These are phyloP conservation scores for Singerocomus rubriflavus DNA, from an alignment of 1,284 basidiomycete species.

Conservation along the genomic window DNA sequence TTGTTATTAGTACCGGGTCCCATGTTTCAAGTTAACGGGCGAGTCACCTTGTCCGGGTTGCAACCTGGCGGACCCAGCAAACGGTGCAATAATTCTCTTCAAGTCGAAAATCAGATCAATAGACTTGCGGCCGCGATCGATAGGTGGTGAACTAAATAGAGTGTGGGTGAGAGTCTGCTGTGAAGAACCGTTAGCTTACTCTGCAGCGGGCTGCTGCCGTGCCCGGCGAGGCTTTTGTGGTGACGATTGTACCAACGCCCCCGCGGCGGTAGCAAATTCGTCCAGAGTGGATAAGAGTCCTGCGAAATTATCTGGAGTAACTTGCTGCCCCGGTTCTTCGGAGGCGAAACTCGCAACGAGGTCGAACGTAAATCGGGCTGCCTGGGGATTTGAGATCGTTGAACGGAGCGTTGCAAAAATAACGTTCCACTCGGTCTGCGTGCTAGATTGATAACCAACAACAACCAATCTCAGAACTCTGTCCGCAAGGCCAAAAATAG, in stretches of 20 bases:
- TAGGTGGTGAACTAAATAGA: slow-evolving; percentile 59
- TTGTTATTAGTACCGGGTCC: slow-evolving; percentile 9
- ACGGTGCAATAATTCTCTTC: slow-evolving; percentile 57
- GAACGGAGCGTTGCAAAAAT: slow-evolving; percentile 88
- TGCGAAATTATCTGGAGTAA: slow-evolving; percentile 78
- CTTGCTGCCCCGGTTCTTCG: slow-evolving; percentile 54
- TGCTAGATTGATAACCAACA: slow-evolving; percentile 41
- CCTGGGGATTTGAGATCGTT: slow-evolving; percentile 85
- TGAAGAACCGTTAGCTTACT: slow-evolving; percentile 38
- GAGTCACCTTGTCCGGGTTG: slow-evolving; percentile 48
- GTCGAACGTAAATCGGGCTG: slow-evolving; percentile 80
- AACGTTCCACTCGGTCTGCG: slow-evolving; percentile 95
- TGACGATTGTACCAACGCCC: slow-evolving; percentile 57
- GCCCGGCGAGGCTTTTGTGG: slow-evolving; percentile 49
- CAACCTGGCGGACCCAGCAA: slow-evolving; percentile 50
- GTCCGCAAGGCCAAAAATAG: neutral
- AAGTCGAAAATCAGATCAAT: slow-evolving; percentile 78
- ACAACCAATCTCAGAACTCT: neutral
- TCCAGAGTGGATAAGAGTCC: slow-evolving; percentile 82
- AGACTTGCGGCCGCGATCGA: slow-evolving; percentile 80
- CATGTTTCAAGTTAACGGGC: neutral
- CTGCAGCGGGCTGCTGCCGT: slow-evolving; percentile 50
- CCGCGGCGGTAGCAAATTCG: slow-evolving; percentile 81
- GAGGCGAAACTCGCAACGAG: slow-evolving; percentile 63
- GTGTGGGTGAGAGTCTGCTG: neutral